These are phyloP conservation scores for Boletellus ananas DNA, from an alignment of 768 basidiomycete genomes.

Conservation along the genomic window DNA sequence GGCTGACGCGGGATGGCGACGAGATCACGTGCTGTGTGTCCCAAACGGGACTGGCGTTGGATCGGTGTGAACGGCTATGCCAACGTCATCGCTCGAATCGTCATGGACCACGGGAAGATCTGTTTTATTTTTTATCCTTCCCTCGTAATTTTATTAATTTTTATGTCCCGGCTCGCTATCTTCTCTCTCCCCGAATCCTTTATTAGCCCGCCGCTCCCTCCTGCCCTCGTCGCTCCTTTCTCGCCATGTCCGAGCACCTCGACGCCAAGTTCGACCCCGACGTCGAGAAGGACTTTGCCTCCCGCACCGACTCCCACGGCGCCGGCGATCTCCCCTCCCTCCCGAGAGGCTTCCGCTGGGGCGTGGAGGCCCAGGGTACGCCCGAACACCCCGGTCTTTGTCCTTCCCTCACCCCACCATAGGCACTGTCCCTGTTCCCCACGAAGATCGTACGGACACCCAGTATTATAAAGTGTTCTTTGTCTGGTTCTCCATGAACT, in stretches of 20 bases:
- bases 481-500: constrained; percentile 68
- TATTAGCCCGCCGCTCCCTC: constrained; percentile 9
- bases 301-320: constrained; percentile 11
- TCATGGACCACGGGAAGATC: neutral
- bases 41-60: neutral
- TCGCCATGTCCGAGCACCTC: constrained; percentile 22
- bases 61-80: constrained; percentile 1
- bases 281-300: constrained; percentile 28
- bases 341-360: constrained; percentile 27
- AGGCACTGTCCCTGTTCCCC: constrained; percentile 53
- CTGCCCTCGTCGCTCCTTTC: neutral
- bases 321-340: neutral
- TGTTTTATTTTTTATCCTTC: neutral
- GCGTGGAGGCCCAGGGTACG: constrained; percentile 31
- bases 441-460: constrained; percentile 50
- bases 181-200: constrained; percentile 3
- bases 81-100: constrained; percentile 3
- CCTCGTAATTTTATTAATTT: neutral
- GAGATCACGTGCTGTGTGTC: neutral
- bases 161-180: constrained; percentile 1
- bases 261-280: constrained; percentile 24
- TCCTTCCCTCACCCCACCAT: neutral
- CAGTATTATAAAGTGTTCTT: constrained; percentile 65
- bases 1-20: neutral
- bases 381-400: neutral